A percentile compares a stretch with the other conserved stretches of the same genome.
Conservation (phyloP, 768 basidiomycete genomes). For the Trametes cubensis region DNA sequence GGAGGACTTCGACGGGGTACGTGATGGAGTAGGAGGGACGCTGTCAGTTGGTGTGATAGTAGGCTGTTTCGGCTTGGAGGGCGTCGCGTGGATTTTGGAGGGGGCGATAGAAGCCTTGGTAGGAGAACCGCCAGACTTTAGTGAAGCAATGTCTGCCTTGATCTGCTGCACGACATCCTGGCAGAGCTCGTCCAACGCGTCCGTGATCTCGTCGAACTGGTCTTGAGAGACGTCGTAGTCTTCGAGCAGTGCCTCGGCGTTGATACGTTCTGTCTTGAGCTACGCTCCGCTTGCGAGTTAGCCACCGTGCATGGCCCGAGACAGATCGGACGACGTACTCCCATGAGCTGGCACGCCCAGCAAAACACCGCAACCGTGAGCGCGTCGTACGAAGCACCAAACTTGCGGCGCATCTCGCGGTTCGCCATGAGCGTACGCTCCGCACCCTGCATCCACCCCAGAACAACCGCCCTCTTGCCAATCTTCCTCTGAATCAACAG, state of each 20-base stretch:
- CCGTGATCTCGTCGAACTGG: conserved; percentile 24
- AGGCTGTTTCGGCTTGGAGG: neutral
- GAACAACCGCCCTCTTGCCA: conserved; percentile 19
- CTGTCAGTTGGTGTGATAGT: neutral
- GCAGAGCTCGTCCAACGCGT: conserved; percentile 22
- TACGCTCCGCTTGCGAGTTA: neutral
- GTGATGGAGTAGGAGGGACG: conserved; percentile 5
- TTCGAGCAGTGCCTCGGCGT: conserved; percentile 4
- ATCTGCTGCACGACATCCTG: conserved; percentile 16
- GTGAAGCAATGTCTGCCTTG: conserved; percentile 13
- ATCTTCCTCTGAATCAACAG: conserved; percentile 22
- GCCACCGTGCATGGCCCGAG: neutral
- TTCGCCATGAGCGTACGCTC: conserved; percentile 28
- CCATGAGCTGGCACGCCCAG: conserved; percentile 30
- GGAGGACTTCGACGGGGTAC: neutral
- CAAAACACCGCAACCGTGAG: conserved; percentile 31
- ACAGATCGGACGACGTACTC: conserved; percentile 9
- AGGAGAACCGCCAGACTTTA: conserved; percentile 4
- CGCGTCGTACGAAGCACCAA: conserved; percentile 22
- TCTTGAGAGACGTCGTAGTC: conserved; percentile 14
- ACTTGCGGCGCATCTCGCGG: conserved; percentile 20
- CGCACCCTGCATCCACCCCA: conserved; percentile 27
- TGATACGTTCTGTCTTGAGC: conserved; percentile 15
- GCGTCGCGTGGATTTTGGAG: neutral
- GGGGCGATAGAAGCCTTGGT: neutral